A percentile compares a stretch with the other conserved stretches of the same genome.
Evolutionary conservation across 2,329 filamentous ascomycete species (phyloP).

Genomic region (Colletotrichum caudatum): DNA sequence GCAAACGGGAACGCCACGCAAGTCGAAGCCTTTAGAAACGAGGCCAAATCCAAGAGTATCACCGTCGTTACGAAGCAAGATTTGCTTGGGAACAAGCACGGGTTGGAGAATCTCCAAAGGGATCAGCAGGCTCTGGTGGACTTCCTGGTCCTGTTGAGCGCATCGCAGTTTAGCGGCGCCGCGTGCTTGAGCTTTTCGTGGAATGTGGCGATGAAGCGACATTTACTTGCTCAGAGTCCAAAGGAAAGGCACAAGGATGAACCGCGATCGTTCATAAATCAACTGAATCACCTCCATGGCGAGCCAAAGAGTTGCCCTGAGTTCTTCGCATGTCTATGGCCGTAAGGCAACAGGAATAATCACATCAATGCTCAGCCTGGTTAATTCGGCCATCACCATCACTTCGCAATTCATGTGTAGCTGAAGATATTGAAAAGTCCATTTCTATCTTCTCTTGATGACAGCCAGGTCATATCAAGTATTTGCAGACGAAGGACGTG

Average conservation of each 20-base stretch:
- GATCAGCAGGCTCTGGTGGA: constrained; percentile 51
- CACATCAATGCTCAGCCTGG: not conserved
- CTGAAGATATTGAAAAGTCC: not conserved
- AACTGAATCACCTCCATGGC: constrained; percentile 21
- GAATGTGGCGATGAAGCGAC: constrained; percentile 50
- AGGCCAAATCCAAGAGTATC: constrained; percentile 39
- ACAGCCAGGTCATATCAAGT: no score
- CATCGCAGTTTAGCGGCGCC: constrained; percentile 50
- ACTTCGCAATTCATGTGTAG: not conserved
- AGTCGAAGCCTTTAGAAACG: constrained; percentile 39
- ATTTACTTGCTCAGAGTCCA: constrained; percentile 31
- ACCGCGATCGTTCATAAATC: constrained; percentile 23
- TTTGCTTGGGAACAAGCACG: constrained; percentile 43
- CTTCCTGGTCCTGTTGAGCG: constrained; percentile 50
- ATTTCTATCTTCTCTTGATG: not conserved
- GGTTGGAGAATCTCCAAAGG: constrained; percentile 46
- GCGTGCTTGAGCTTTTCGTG: constrained; percentile 50
- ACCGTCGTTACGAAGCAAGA: constrained; percentile 49
- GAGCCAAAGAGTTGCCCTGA: constrained; percentile 25
- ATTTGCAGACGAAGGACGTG: no score
- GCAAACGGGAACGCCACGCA: constrained; percentile 47
- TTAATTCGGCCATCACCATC: not conserved
- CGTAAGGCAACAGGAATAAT: not conserved
- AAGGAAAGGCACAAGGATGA: not conserved
- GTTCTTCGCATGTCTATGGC: constrained; percentile 28